Evolutionary conservation across 1,139 yeast species (phyloP).

Genomic region (Debaryomyces fabryi): DNA sequence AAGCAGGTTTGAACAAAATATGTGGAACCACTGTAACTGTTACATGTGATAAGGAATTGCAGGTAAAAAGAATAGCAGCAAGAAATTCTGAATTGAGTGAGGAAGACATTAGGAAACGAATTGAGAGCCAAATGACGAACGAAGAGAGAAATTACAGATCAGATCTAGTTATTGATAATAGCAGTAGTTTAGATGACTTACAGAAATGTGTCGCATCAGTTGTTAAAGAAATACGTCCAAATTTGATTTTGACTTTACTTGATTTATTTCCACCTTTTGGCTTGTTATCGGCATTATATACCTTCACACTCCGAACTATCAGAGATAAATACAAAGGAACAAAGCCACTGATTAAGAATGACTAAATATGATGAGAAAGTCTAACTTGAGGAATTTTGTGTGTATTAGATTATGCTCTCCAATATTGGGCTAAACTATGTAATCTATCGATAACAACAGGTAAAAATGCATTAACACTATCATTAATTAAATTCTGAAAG

Average conservation of each 20-base stretch:
- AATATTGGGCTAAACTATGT: conserved; percentile 94
- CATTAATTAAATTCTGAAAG: conserved; percentile 90
- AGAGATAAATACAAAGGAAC: conserved; percentile 26
- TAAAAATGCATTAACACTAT: conserved; percentile 87
- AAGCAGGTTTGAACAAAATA: conserved; percentile 65
- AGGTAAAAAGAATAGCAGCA: conserved; percentile 59
- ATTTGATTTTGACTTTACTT: conserved; percentile 56
- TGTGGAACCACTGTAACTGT: conserved; percentile 79
- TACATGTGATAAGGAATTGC: conserved; percentile 58
- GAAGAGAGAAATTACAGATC: conserved; percentile 59
- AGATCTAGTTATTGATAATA: conserved; percentile 71
- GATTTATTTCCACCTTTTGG: conserved; percentile 62
- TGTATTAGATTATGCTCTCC: conserved; percentile 71
- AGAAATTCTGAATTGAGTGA: conserved; percentile 69
- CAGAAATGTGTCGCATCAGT: conserved; percentile 48
- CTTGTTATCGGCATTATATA: conserved; percentile 33
- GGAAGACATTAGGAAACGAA: conserved; percentile 73
- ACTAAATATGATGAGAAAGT: not conserved
- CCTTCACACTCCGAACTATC: conserved; percentile 22
- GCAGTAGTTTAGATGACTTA: conserved; percentile 53
- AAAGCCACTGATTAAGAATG: conserved; percentile 13
- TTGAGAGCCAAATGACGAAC: conserved; percentile 74
- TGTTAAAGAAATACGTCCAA: conserved; percentile 52
- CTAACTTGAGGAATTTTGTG: not conserved
- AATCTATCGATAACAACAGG: conserved; percentile 95